These are phyloP conservation scores for Pythium vanterpoolii DNA, from an alignment of 352 stramenopile genomes.

Conservation along the genomic window DNA sequence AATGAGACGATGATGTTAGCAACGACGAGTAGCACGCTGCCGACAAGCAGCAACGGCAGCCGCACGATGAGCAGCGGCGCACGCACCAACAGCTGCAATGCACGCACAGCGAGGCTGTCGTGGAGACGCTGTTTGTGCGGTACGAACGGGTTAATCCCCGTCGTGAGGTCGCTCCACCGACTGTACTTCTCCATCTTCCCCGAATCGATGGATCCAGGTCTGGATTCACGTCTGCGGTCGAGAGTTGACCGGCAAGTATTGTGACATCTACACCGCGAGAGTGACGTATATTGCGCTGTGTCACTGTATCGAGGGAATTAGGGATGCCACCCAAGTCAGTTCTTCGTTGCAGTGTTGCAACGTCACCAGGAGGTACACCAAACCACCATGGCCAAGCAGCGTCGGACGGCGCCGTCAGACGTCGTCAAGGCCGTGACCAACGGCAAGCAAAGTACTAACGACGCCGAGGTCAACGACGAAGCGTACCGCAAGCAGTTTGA, in stretches of 20 bases:
- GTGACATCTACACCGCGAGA: constrained; percentile 4
- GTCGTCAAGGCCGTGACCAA: constrained; percentile 24
- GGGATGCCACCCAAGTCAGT: constrained; percentile 8
- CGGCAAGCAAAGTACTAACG: constrained; percentile 8
- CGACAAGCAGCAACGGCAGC: constrained; percentile 46
- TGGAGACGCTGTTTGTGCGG: constrained; percentile 61
- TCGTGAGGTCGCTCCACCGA: constrained; percentile 81
- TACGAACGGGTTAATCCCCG: constrained; percentile 86
- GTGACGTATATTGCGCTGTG: constrained; percentile 16
- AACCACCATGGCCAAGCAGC: constrained; percentile 28
- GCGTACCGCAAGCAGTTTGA: constrained; percentile 66
- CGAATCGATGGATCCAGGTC: too few species aligned
- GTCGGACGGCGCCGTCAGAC: constrained; percentile 12
- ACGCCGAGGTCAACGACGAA: constrained; percentile 39
- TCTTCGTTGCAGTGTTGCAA: neutral
- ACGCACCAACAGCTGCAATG: constrained; percentile 42
- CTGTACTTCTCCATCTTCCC: constrained; percentile 87
- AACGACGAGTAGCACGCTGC: constrained; percentile 34
- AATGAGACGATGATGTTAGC: constrained; percentile 53
- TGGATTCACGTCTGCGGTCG: too few species aligned
- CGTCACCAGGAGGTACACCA: neutral
- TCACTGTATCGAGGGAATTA: constrained; percentile 1
- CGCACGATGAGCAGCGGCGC: constrained; percentile 48
- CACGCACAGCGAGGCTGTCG: constrained; percentile 33
- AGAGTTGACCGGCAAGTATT: neutral